Percentiles rank a stretch among this genome's conserved stretches.
phyloP scores from a whole-genome alignment of 1,284 basidiomycete species.

The Schizophyllum amplum region DNA sequence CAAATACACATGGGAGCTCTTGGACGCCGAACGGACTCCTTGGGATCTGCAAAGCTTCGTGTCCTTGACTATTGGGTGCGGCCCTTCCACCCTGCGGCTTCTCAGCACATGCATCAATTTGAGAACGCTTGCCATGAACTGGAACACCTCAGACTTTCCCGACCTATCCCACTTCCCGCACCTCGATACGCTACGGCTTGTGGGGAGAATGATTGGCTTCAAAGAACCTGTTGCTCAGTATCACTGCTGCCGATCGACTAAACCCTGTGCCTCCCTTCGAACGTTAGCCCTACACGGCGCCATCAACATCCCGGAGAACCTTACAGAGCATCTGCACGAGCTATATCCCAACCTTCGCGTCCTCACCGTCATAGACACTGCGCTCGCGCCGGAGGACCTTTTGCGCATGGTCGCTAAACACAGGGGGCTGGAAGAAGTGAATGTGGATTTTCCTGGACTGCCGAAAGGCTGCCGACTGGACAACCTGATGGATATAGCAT shows the following conservation, averaged over 20 bases:
- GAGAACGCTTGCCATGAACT: background rate
- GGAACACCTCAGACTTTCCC: background rate
- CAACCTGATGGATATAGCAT: background rate
- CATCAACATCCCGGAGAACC: background rate
- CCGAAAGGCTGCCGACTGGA: background rate
- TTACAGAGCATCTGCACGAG: background rate
- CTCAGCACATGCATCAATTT: background rate
- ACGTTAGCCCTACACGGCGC: background rate
- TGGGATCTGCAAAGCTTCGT: background rate
- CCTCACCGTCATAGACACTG: background rate
- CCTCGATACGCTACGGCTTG: background rate
- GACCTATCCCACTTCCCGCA: background rate
- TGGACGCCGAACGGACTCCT: background rate
- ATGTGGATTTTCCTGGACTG: background rate
- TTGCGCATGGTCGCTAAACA: background rate
- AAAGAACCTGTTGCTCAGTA: background rate
- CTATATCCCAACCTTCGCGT: background rate
- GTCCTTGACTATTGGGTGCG: background rate
- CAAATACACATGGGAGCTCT: background rate
- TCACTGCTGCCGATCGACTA: background rate
- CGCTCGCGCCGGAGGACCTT: background rate
- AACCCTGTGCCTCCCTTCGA: background rate
- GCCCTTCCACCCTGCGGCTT: background rate
- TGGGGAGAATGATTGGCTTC: background rate
- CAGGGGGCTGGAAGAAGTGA: background rate